These are phyloP conservation scores for Thoreauomyces humboldtii DNA, from an alignment of 192 early-diverging fungal species.

Conservation along the genomic window DNA sequence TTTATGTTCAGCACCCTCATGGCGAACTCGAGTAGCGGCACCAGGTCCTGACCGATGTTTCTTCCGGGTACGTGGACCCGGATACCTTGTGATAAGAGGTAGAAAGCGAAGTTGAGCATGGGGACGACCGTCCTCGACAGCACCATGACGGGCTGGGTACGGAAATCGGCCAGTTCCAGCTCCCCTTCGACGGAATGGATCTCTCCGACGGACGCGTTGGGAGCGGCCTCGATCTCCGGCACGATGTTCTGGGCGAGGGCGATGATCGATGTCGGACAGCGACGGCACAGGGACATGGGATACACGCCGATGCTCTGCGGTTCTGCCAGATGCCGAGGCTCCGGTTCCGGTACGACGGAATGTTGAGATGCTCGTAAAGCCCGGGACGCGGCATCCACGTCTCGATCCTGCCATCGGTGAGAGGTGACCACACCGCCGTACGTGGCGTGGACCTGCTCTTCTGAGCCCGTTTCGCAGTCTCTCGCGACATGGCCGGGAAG, in stretches of 20 bases:
- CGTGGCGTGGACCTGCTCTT: neutral
- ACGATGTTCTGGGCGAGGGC: slow-evolving; percentile 20
- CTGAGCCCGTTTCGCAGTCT: neutral
- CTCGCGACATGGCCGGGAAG: no score
- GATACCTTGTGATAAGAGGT: slow-evolving; percentile 14
- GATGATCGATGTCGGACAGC: slow-evolving; percentile 17
- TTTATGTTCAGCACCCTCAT: neutral
- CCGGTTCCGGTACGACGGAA: neutral
- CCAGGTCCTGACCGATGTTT: slow-evolving; percentile 10
- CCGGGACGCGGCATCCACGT: neutral
- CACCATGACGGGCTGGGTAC: slow-evolving; percentile 2
- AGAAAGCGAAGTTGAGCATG: slow-evolving; percentile 25
- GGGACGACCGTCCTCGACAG: neutral
- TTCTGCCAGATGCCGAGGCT: neutral
- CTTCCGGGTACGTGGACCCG: slow-evolving; percentile 19
- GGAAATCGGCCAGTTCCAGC: slow-evolving; percentile 4
- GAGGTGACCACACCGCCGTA: no score
- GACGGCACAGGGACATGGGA: slow-evolving; percentile 21
- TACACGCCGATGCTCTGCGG: neutral
- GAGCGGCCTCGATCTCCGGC: slow-evolving; percentile 1
- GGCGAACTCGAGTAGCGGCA: slow-evolving; percentile 15
- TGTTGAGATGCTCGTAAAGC: neutral
- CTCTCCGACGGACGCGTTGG: neutral
- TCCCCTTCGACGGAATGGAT: neutral
- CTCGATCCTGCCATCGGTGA: no score